These are phyloP conservation scores for Geotrichum macrosporum DNA, from an alignment of 1,139 yeast genomes.

Conservation along the genomic window DNA sequence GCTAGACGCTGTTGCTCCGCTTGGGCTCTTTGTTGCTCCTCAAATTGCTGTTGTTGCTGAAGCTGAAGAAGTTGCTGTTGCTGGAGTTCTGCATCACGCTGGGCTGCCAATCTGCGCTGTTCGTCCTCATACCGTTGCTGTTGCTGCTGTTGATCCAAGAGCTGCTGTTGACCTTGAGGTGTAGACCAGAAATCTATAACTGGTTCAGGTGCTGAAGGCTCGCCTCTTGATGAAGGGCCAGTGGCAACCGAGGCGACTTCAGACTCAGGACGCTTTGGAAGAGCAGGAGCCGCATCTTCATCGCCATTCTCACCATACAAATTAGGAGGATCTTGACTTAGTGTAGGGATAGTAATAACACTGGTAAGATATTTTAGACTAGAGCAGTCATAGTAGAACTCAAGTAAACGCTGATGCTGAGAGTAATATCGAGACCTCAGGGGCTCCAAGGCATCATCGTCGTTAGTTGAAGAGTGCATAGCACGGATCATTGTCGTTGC, in stretches of 20 bases:
- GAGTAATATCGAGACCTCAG: constrained; percentile 65
- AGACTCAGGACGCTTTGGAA: constrained; percentile 44
- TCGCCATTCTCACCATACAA: constrained; percentile 47
- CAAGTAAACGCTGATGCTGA: constrained; percentile 77
- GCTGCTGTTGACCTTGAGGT: constrained; percentile 32
- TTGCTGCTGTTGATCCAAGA: constrained; percentile 39
- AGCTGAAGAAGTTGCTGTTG: constrained; percentile 45
- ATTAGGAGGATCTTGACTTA: constrained; percentile 70
- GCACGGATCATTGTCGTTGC: constrained; percentile 89
- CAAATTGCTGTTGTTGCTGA: constrained; percentile 69
- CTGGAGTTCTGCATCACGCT: constrained; percentile 46
- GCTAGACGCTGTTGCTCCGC: constrained; percentile 72
- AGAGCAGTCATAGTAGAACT: constrained; percentile 87
- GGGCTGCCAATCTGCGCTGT: constrained; percentile 49
- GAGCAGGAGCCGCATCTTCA: constrained; percentile 40
- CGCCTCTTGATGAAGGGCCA: constrained; percentile 41
- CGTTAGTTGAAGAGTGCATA: constrained; percentile 70
- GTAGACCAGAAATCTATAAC: constrained; percentile 49
- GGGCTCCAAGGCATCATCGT: constrained; percentile 73
- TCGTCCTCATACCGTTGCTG: constrained; percentile 48
- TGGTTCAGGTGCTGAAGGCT: constrained; percentile 32
- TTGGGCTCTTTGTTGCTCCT: constrained; percentile 60
- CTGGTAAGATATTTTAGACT: constrained; percentile 78
- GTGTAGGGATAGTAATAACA: constrained; percentile 78
- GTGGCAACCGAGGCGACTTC: constrained; percentile 33